Evolutionary conservation across 352 stramenopile species (phyloP), one percentile per base, ranked within the genome.

Genomic region (Phytophthora litchii): DNA sequence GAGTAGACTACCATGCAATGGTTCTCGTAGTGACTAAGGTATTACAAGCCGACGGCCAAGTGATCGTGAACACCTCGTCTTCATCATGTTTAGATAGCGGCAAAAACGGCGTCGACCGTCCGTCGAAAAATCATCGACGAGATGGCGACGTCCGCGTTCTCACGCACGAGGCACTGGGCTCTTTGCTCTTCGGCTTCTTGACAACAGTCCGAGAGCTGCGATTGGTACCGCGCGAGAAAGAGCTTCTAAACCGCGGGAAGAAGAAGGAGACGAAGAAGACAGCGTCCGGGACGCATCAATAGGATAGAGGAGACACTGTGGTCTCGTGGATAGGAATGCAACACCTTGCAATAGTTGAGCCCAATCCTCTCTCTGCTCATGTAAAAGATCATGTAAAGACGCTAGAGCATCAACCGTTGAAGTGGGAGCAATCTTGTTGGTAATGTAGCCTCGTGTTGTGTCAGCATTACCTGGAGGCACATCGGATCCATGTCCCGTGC

Each of bases 171-270:
- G 43, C 64, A 12, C 49, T 91, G 54, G 70, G 71, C 8, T 69
- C 55, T 34, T 42, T 84, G 46, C 65, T 91, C 23, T 91, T 83
- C 62, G 77, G 76, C 40, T 95, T 95, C 54, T 80, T 95, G 34
- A 70, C 70, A 13, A 94, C 82, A 1, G 86, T 95, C 17, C 84
- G 83, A 35, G 86, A 95, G 67, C 70, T 95, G 38, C 79, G 86
- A 36, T 69, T 89, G 40, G 79, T 95, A 3, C 78, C 81, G 52
- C 79, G 82, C 31, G 66, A 89, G 66, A 90, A 89, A 67, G 80
- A 86, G 51, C 70, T 92, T 61, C 70, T 73, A 21, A 67, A 60
- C 42, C 51, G 73, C 58, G 56, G 56, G 31, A 72, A 66, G 54
- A 72, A 54, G 58, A 58, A 68, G 32, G 27, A 54, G 41, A 42